These are phyloP conservation scores for Stentor coeruleus DNA, from an alignment of 73 alveolate species.

Conservation along the genomic window DNA sequence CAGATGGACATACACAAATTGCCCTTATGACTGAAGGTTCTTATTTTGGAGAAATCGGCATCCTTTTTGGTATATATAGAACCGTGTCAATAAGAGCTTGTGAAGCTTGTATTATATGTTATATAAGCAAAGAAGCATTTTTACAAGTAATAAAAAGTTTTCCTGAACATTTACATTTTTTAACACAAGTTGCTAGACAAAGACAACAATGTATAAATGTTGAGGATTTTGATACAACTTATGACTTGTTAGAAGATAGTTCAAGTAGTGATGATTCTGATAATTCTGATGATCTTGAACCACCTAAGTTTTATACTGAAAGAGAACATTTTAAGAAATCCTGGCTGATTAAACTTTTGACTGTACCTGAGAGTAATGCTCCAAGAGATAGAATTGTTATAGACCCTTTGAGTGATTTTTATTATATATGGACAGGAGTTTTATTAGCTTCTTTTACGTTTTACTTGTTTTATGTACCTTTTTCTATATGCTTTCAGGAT, in stretches of 20 bases:
- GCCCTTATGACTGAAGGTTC: conserved; percentile 54
- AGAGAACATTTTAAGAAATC: background rate
- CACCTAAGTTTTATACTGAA: background rate
- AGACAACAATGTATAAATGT: conserved; percentile 47
- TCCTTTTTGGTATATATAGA: conserved; percentile 35
- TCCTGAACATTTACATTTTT: conserved; percentile 42
- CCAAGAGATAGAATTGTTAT: background rate
- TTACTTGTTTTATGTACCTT: conserved; percentile 48
- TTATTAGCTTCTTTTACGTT: conserved; percentile 14
- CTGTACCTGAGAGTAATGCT: background rate
- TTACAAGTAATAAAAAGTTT: conserved; percentile 26
- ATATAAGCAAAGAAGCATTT: conserved; percentile 31
- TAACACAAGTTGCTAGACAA: conserved; percentile 45
- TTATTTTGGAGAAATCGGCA: conserved; percentile 70
- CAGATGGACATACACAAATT: conserved; percentile 45
- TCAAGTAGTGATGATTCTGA: conserved; percentile 4
- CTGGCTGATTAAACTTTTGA: background rate
- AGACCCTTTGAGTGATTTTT: conserved; percentile 13
- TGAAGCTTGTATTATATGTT: conserved; percentile 40
- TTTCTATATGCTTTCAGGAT: conserved; percentile 39
- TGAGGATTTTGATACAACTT: conserved; percentile 30
- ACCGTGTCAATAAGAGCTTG: conserved; percentile 44
- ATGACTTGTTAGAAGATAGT: background rate
- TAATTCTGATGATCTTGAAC: background rate
- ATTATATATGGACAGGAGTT: conserved; percentile 29